Base-by-base conservation (phyloP, 345 rosid genomes). In the Pistacia atlantica region DNA sequence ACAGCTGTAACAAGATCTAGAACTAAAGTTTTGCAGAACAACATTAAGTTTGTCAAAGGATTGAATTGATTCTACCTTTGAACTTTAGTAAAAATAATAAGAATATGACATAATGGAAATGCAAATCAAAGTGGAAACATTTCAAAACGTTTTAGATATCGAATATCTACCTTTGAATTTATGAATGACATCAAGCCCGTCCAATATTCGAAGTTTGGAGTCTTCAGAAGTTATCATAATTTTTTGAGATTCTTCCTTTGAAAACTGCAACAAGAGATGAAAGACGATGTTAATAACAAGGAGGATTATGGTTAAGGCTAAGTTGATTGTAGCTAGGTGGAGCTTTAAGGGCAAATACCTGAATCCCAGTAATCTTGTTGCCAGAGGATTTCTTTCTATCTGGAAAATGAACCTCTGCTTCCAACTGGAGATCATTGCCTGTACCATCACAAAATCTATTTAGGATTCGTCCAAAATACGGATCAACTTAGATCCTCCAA, bases 221-320 rank as follows among this genome's bases (percentile, higher is more conserved):
- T 93, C 97, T 57, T 93, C 97, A 6, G 95, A 92, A 11, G 95
- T 79, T 63, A 93, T 86, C 92, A 95, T 74, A 28, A 91, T 65
- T 83, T 85, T 88, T 69, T 65, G 87, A 14, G 89, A 75, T 56
- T 79, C 78, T 45, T 87, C 93, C 22, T 59, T 82, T 67, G 87
- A 86, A 83, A 87, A 90, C 92, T 95, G 91, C 65, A 89, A 57
- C 46, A 61, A 65, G 78, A 65, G 67, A 67, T 20, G 42, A 22
- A 56, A 60, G 33, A 16, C 35, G n/a, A 77, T 38, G 80, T 75
- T 63, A 80, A 20, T 31, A 77, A 49, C 33, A 9, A 58, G 37
- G 59, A 25, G 35, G 8, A 58, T 51, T 20, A 42, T 14, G 8
- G 60, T 28, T 46, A 35, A 37, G 20, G 20, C 17, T 64, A 14